A percentile compares a stretch with the other conserved stretches of the same genome.
Evolutionary conservation across 805 yeast species (phyloP).

Genomic region (Saccharomycopsis olivae): DNA sequence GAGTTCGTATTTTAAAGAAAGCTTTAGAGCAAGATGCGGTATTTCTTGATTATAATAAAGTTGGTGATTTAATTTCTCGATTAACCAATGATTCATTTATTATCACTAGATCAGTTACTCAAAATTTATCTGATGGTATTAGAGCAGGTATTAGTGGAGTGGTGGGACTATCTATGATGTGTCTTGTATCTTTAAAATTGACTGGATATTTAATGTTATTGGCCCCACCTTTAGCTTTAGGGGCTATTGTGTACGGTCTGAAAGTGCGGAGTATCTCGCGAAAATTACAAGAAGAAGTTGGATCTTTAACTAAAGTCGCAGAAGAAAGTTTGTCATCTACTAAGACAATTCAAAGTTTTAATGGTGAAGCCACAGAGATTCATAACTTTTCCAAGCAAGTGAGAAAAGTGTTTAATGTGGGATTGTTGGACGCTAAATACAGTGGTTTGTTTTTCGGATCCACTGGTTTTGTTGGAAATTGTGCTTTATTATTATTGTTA

Average conservation of each 20-base stretch:
- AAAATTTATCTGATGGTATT: constrained; percentile 86
- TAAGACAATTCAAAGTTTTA: constrained; percentile 82
- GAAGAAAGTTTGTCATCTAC: constrained; percentile 85
- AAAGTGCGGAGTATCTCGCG: constrained; percentile 65
- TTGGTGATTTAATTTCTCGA: constrained; percentile 87
- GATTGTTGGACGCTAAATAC: constrained; percentile 69
- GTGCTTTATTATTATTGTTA: constrained; percentile 64
- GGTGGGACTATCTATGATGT: constrained; percentile 89
- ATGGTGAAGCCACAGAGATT: constrained; percentile 73
- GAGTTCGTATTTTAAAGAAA: constrained; percentile 67
- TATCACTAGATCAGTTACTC: constrained; percentile 77
- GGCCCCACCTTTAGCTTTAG: constrained; percentile 73
- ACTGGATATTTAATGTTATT: constrained; percentile 72
- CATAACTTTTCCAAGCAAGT: constrained; percentile 66
- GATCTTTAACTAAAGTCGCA: constrained; percentile 76
- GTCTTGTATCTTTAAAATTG: constrained; percentile 70
- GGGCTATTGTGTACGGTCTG: constrained; percentile 77
- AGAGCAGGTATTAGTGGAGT: constrained; percentile 72
- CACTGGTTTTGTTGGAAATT: constrained; percentile 78
- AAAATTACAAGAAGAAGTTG: constrained; percentile 73
- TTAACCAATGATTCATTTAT: constrained; percentile 82
- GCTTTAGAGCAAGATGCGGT: constrained; percentile 79
- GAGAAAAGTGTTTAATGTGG: constrained; percentile 50
- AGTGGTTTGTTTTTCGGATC: constrained; percentile 69
- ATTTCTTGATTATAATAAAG: constrained; percentile 80